Conservation (phyloP, 2,329 filamentous ascomycete genomes). For the Fusarium phyllophilum region DNA sequence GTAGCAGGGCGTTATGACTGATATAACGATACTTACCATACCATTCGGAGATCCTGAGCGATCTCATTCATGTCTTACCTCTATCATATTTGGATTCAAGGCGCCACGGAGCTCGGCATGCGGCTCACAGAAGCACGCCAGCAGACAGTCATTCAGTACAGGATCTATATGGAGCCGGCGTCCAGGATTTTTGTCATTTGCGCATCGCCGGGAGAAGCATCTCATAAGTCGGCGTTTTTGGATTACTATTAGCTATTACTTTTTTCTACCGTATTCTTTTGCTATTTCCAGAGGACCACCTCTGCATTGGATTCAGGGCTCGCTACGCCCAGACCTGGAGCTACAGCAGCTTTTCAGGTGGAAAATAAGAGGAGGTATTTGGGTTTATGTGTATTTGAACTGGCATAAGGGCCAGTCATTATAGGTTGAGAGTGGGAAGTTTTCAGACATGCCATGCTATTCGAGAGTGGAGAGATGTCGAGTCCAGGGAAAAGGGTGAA, state of each 20-base stretch:
- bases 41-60: slow-evolving; percentile 34
- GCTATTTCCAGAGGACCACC: not conserved
- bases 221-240: slow-evolving; percentile 43
- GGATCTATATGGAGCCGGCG: slow-evolving; percentile 42
- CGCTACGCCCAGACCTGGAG: not conserved
- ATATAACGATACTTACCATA: slow-evolving; percentile 36
- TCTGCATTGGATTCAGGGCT: not conserved
- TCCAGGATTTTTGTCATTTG: slow-evolving; percentile 30
- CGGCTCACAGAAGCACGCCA: slow-evolving; percentile 42
- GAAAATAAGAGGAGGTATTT: not conserved
- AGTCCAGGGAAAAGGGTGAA: slow-evolving; percentile 6
- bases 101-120: slow-evolving; percentile 37
- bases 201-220: slow-evolving; percentile 31
- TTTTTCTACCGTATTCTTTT: slow-evolving; percentile 2
- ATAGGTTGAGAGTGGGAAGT: not conserved
- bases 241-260: slow-evolving; percentile 1
- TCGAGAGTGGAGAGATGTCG: not conserved
- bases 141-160: slow-evolving; percentile 38
- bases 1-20: slow-evolving; percentile 17
- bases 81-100: slow-evolving; percentile 34
- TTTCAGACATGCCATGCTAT: not conserved
- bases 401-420: not conserved
- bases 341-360: not conserved
- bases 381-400: slow-evolving; percentile 1
- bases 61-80: slow-evolving; percentile 38